These are phyloP conservation scores for Oleoguttula mirabilis DNA, from an alignment of 495 filamentous ascomycete species.

Conservation along the genomic window DNA sequence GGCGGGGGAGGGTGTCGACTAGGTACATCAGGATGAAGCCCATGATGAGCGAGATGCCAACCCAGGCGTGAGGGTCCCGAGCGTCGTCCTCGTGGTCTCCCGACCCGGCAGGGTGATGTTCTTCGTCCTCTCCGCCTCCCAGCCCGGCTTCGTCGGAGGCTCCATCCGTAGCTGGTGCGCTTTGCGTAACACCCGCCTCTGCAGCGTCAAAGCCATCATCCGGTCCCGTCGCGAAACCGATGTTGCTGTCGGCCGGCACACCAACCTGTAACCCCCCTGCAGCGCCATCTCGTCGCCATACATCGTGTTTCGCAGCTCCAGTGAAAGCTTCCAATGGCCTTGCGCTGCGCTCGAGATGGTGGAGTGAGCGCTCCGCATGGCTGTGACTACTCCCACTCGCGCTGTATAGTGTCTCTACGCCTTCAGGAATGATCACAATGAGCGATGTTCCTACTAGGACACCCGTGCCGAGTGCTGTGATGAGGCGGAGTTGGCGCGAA, in stretches of 20 bases:
- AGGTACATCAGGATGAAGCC: conserved; percentile 97
- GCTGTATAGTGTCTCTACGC: conserved; percentile 79
- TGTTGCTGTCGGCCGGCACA: neutral
- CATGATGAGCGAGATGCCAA: conserved; percentile 73
- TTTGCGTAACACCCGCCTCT: neutral
- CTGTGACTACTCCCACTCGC: conserved; percentile 36
- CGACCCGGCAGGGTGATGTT: conserved; percentile 21
- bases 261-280: neutral
- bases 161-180: neutral
- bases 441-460: conserved; percentile 88
- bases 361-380: conserved; percentile 25
- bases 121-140: conserved; percentile 26
- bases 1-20: conserved; percentile 74
- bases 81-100: conserved; percentile 11
- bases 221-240: neutral
- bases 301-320: neutral
- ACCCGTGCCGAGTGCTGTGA: conserved; percentile 87
- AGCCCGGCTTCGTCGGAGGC: neutral
- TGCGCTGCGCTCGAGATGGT: too few relatives aligned
- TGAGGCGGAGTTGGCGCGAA: conserved; percentile 74
- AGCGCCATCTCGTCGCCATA: neutral
- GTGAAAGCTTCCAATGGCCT: too few relatives aligned
- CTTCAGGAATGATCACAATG: conserved; percentile 95
- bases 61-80: conserved; percentile 48
- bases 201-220: neutral